phyloP scores from a whole-genome alignment of 1,284 basidiomycete genomes.

The Tetrapyrgos nigripes region DNA sequence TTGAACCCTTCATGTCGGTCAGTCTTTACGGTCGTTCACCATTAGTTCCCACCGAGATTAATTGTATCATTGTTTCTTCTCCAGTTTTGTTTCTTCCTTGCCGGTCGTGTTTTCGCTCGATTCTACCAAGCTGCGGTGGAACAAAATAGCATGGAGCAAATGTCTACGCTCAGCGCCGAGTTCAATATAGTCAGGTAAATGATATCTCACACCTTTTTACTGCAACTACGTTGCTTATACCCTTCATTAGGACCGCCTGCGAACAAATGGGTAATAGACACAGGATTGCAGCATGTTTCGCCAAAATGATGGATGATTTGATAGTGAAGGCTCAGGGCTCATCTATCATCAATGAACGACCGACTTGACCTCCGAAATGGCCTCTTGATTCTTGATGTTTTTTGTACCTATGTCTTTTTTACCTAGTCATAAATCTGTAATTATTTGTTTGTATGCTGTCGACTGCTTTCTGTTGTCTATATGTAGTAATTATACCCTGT shows the following conservation, averaged over 20 bases:
- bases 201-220: background rate
- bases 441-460: no score
- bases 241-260: conserved; percentile 56
- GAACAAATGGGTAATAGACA: conserved; percentile 67
- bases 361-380: background rate
- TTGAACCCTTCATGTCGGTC: conserved; percentile 68
- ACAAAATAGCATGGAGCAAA: conserved; percentile 56
- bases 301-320: conserved; percentile 61
- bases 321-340: background rate
- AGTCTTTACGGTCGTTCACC: conserved; percentile 1
- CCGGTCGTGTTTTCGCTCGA: conserved; percentile 67
- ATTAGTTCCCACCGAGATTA: background rate
- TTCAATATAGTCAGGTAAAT: conserved; percentile 70
- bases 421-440: background rate
- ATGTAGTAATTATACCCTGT: no score
- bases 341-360: background rate
- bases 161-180: conserved; percentile 61
- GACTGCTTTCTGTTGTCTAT: no score
- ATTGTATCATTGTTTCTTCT: background rate
- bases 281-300: conserved; percentile 69
- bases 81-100: conserved; percentile 41
- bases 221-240: background rate
- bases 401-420: background rate
- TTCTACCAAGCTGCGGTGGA: conserved; percentile 67
- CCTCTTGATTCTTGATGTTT: background rate